phyloP scores from a whole-genome alignment of 805 yeast genomes.

The Saccharomycopsis synnaedendra region DNA sequence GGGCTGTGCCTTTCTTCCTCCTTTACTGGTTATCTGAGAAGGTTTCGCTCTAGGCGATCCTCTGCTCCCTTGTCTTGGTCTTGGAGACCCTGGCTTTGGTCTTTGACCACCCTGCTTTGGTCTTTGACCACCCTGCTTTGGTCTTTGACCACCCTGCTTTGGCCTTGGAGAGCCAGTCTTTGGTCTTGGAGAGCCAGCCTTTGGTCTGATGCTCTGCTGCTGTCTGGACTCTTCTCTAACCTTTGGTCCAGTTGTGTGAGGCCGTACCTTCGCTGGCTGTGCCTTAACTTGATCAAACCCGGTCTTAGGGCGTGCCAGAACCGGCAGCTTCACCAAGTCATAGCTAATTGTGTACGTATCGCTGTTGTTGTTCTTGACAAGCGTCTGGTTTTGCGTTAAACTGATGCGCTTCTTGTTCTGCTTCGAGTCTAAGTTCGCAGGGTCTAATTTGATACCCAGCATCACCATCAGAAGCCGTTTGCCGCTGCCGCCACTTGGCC shows the following conservation, averaged over 20 bases:
- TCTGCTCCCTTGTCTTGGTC: no score
- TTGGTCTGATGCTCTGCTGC: no score
- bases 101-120: no score
- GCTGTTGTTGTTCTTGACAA: neutral
- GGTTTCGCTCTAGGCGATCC: no score
- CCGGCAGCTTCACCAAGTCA: slow-evolving; percentile 5
- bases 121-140: neutral
- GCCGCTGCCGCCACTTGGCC: neutral
- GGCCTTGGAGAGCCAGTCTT: neutral
- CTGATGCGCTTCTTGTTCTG: neutral
- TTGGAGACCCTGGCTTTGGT: no score
- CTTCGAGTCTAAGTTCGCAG: neutral
- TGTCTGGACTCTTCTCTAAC: no score
- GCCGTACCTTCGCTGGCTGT: no score
- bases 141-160: neutral
- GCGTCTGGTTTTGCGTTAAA: neutral
- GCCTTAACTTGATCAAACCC: no score
- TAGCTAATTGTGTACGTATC: slow-evolving; percentile 6
- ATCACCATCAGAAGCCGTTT: slow-evolving; percentile 1
- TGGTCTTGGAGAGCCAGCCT: neutral
- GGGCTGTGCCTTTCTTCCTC: no score
- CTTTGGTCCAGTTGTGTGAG: no score
- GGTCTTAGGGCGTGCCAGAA: no score
- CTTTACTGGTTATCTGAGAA: no score
- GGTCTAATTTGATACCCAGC: slow-evolving; percentile 1